A percentile compares a stretch with the other conserved stretches of the same genome.
These are phyloP conservation scores for Eucalyptus victrix DNA, from an alignment of 345 rosid genomes.

Conservation along the genomic window DNA sequence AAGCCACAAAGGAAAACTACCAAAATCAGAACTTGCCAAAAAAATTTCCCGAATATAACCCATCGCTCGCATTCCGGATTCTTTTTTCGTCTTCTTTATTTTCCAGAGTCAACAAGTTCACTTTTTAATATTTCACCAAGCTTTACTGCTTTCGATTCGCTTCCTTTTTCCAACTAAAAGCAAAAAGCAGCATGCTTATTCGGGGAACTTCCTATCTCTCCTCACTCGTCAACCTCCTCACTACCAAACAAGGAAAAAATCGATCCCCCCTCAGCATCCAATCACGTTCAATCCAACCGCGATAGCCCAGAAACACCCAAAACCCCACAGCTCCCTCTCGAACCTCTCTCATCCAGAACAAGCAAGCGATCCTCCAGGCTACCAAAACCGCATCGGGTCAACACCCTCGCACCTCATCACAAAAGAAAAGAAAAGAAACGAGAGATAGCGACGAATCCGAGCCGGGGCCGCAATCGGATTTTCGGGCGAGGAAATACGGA, in stretches of 20 bases:
- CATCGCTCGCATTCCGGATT: background rate
- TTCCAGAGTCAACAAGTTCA: background rate
- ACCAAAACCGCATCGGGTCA: slow-evolving; percentile 7
- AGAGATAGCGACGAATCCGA: background rate
- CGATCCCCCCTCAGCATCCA: background rate
- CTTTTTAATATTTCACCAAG: background rate
- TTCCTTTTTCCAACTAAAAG: background rate
- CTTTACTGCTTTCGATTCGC: background rate
- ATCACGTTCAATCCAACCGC: background rate
- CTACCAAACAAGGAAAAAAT: background rate
- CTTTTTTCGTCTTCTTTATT: background rate
- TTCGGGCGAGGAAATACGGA: background rate
- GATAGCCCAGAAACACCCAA: background rate
- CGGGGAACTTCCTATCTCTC: background rate
- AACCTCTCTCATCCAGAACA: background rate
- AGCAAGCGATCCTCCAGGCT: slow-evolving; percentile 4
- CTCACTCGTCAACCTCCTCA: background rate
- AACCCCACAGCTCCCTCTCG: background rate
- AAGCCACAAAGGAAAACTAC: background rate
- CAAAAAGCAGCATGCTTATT: background rate
- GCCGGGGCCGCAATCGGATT: background rate
- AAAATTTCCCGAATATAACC: background rate
- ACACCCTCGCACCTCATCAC: background rate
- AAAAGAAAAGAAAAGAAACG: background rate
- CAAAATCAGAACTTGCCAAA: background rate